phyloP scores from a whole-genome alignment of 768 basidiomycete genomes.

The Suillus tomentosus region DNA sequence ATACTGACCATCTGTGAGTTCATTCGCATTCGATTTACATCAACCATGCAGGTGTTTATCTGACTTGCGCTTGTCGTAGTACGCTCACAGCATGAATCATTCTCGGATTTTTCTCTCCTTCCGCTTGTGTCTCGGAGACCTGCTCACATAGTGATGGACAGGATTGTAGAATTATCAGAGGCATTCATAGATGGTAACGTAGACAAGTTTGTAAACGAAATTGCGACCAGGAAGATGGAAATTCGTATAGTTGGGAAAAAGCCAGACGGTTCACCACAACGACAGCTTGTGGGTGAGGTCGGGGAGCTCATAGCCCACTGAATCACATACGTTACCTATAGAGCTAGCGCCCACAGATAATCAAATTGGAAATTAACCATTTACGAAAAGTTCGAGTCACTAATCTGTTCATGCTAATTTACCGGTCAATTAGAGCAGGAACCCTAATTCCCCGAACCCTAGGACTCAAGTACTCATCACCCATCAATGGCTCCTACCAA shows the following conservation, averaged over 20 bases:
- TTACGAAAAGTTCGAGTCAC: background rate
- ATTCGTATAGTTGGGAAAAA: constrained; percentile 22
- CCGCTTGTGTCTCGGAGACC: constrained; percentile 22
- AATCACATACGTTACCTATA: background rate
- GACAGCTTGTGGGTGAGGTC: constrained; percentile 24
- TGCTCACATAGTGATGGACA: constrained; percentile 26
- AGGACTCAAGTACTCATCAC: background rate
- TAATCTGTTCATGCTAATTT: too few relatives aligned
- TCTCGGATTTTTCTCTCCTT: constrained; percentile 32
- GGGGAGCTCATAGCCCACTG: constrained; percentile 28
- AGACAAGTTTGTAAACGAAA: background rate
- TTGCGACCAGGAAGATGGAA: constrained; percentile 24
- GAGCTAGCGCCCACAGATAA: background rate
- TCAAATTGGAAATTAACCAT: background rate
- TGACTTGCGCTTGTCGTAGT: constrained; percentile 17
- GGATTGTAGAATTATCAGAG: constrained; percentile 24
- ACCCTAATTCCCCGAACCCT: too few relatives aligned
- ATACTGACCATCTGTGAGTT: constrained; percentile 53
- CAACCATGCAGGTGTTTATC: background rate
- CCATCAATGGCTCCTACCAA: constrained; percentile 9
- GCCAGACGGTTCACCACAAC: constrained; percentile 27
- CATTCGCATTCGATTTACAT: background rate
- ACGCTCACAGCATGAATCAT: constrained; percentile 27
- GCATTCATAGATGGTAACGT: constrained; percentile 25
- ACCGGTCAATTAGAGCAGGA: too few relatives aligned